These are phyloP conservation scores for Globisporangium barbulae DNA, from an alignment of 352 stramenopile genomes.

Conservation along the genomic window DNA sequence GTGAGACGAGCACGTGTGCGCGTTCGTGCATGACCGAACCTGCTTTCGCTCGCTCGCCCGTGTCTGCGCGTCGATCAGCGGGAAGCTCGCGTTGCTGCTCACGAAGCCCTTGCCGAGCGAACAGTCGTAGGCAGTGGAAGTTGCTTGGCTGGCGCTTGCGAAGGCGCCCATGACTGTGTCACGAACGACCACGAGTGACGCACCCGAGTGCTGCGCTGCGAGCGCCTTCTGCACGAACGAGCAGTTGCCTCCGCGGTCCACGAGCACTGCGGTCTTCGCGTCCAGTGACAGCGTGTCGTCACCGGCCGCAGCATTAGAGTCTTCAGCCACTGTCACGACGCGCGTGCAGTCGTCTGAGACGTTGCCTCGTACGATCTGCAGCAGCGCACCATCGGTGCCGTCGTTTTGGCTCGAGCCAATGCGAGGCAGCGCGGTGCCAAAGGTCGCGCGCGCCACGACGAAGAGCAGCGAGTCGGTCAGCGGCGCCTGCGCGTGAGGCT, in stretches of 20 bases:
- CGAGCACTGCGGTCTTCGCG: constrained; percentile 28
- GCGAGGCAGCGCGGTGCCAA: constrained; percentile 23
- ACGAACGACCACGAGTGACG: constrained; percentile 42
- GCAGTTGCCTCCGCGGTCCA: constrained; percentile 45
- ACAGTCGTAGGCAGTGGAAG: constrained; percentile 38
- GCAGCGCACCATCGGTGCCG: constrained; percentile 7
- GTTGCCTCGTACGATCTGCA: constrained; percentile 17
- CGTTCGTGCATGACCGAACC: constrained; percentile 20
- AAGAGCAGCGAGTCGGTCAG: constrained; percentile 26
- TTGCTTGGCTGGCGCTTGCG: constrained; percentile 16
- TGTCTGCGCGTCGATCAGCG: constrained; percentile 10
- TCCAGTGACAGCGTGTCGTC: background rate
- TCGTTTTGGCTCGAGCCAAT: constrained; percentile 4
- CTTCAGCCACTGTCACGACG: background rate
- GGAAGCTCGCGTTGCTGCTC: constrained; percentile 38
- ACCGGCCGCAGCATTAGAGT: background rate
- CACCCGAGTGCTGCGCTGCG: constrained; percentile 29
- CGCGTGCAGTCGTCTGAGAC: constrained; percentile 21
- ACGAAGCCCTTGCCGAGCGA: constrained; percentile 32
- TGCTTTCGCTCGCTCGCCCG: constrained; percentile 2
- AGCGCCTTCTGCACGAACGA: constrained; percentile 47
- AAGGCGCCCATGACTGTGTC: constrained; percentile 48
- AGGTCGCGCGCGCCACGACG: constrained; percentile 25
- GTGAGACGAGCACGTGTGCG: constrained; percentile 25
- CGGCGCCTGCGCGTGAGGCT: background rate